Evolutionary conservation across 495 filamentous ascomycete species (phyloP), one percentile per base, ranked within the genome.

Genomic region (Astrothelium subdiscretum): DNA sequence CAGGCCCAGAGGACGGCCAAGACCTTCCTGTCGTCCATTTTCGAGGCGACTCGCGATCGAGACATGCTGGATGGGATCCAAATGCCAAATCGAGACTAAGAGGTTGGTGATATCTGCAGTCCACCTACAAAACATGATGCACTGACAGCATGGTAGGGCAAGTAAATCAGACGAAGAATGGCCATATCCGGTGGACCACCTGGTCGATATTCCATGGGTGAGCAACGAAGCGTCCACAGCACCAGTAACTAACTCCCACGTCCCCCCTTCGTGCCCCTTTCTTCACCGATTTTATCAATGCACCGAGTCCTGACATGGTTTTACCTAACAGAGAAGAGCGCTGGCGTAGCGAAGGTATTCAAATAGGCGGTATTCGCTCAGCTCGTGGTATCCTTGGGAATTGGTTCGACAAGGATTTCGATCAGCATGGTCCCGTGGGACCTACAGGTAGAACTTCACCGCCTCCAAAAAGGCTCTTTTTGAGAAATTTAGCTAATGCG

Each of bases 371-470:
- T 0, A 63, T 78, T 4, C 68, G 69, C 48, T 82, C 83, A 2
- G 80, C 78, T 13, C 72, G 84, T 32, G 85, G 85, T 4, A 80
- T 87, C 1, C 35, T 85, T 11, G 85, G 85, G 11, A 83, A 77
- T 32, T 87, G 85, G 85, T 87, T 87, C 65, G 85, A 87, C 62
- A 84, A 80, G 81, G 81, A 86, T 67, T 81, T 74, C 63, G 80
- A 83, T 65, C 71, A 73, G 12, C 78, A 82, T 59, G 84, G 84
- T 3, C 85, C 85, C 0, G 83, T 77, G 2, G 85, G 85, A 3
- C 85, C 85, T 6, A 84, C 83, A 15, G 24, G 48, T 54, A 11
- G n/a, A n/a, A 54, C 20, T 29, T 5, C 43, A 18, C 15, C 11
- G 29, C 3, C 12, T 15, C 20, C 24, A 27, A 26, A 27, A 26